Percentiles rank a stretch among this genome's conserved stretches.
Conservation (phyloP, 2,329 filamentous ascomycete genomes). For the Pseudodiploospora longispora region DNA sequence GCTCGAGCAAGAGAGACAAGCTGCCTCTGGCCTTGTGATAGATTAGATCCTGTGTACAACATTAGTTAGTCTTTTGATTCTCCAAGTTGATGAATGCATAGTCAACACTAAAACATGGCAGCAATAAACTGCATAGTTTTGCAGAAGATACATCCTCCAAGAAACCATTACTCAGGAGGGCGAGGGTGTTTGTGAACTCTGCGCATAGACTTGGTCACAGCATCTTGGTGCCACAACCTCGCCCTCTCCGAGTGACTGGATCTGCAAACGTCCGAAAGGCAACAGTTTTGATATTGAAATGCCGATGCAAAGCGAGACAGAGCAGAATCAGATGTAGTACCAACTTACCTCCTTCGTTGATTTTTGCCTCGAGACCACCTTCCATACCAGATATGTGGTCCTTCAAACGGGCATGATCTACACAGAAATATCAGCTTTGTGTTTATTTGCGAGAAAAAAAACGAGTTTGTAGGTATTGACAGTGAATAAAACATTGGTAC, state of each 20-base stretch:
- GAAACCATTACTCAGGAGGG: background rate
- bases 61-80: slow-evolving; percentile 9
- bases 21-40: slow-evolving; percentile 91
- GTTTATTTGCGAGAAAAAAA: background rate
- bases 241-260: background rate
- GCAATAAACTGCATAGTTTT: no score
- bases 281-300: slow-evolving; percentile 1
- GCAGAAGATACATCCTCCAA: no score
- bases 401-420: slow-evolving; percentile 88
- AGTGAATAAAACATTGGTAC: no score
- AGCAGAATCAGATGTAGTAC: background rate
- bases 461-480: no score
- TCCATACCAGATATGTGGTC: slow-evolving; percentile 82
- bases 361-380: slow-evolving; percentile 79
- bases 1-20: slow-evolving; percentile 89
- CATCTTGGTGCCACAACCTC: background rate
- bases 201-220: background rate
- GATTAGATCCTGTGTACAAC: slow-evolving; percentile 64
- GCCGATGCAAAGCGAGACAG: background rate
- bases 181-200: background rate
- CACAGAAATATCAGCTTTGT: slow-evolving; percentile 13
- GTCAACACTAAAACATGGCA: no score
- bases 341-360: slow-evolving; percentile 84
- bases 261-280: slow-evolving; percentile 13
- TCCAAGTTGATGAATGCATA: no score